Evolutionary conservation across 176 grass and related monocot species (phyloP).

Genomic region (Oryza glaberrima): DNA sequence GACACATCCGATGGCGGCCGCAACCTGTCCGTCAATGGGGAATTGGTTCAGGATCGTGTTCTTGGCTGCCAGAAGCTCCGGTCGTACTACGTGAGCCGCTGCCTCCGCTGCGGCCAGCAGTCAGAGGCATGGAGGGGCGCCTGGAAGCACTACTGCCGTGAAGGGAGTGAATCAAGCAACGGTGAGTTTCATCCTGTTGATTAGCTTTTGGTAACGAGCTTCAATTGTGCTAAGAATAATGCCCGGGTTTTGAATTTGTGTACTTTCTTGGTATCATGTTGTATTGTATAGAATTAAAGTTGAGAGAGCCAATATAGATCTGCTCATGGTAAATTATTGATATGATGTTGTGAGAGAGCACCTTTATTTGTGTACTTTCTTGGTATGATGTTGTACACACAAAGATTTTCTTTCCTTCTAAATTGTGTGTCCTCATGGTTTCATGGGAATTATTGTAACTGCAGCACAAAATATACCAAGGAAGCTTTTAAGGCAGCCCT

Average conservation of each 20-base stretch:
- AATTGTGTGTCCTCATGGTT: background rate
- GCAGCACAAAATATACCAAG: constrained; percentile 51
- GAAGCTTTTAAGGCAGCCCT: constrained; percentile 62
- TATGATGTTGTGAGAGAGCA: too few species aligned
- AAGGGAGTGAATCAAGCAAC: constrained; percentile 38
- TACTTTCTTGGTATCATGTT: background rate
- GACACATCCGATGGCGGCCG: constrained; percentile 43
- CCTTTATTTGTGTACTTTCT: too few species aligned
- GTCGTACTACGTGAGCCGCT: constrained; percentile 63
- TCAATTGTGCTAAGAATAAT: background rate
- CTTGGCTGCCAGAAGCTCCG: constrained; percentile 67
- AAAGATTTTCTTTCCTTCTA: constrained; percentile 12
- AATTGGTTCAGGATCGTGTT: constrained; percentile 55
- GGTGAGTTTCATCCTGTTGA: constrained; percentile 46
- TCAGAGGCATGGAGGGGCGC: constrained; percentile 48
- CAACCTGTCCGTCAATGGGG: constrained; percentile 62
- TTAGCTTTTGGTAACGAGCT: background rate
- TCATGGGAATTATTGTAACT: background rate
- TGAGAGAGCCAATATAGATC: background rate
- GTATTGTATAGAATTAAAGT: background rate
- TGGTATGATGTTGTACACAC: background rate
- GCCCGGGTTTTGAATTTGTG: background rate
- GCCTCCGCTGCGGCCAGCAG: constrained; percentile 58
- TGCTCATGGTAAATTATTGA: background rate
- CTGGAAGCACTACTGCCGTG: constrained; percentile 54